These are phyloP conservation scores for Leccinum longicurvipes DNA, from an alignment of 768 basidiomycete genomes.

Conservation along the genomic window DNA sequence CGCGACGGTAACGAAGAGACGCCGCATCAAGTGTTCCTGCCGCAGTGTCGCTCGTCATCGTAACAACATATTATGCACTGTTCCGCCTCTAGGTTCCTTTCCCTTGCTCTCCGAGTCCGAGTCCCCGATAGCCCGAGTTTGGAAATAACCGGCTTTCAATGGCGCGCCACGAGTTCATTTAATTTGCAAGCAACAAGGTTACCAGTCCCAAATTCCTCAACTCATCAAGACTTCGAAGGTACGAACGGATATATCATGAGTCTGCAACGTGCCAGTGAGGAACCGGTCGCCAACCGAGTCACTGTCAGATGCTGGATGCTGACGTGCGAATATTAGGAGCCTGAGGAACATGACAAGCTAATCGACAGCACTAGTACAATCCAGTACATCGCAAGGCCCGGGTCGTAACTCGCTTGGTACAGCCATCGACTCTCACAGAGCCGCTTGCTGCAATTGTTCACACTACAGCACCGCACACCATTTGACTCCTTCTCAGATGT, in stretches of 20 bases:
- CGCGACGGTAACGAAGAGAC: neutral
- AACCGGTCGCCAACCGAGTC: neutral
- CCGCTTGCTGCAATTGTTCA: neutral
- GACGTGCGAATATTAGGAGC: neutral
- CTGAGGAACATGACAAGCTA: neutral
- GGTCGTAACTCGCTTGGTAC: neutral
- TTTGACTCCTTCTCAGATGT: neutral
- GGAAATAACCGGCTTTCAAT: too few species aligned
- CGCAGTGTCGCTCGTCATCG: too few species aligned
- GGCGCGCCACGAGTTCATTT: too few species aligned
- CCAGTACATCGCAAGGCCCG: neutral
- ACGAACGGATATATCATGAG: neutral
- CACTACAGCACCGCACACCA: neutral
- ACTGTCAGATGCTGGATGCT: too few species aligned
- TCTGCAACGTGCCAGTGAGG: neutral
- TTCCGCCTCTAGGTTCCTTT: neutral
- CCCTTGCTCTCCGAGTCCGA: neutral
- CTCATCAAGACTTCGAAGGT: neutral
- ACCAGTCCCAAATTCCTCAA: neutral
- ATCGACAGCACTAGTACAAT: neutral
- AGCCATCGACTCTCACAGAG: neutral
- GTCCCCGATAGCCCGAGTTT: neutral
- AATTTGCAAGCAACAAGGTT: too few species aligned
- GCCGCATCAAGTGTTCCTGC: neutral
- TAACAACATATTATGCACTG: too few species aligned